Evolutionary conservation across 495 filamentous ascomycete species (phyloP).

Genomic region (Aspergillus mulundensis): DNA sequence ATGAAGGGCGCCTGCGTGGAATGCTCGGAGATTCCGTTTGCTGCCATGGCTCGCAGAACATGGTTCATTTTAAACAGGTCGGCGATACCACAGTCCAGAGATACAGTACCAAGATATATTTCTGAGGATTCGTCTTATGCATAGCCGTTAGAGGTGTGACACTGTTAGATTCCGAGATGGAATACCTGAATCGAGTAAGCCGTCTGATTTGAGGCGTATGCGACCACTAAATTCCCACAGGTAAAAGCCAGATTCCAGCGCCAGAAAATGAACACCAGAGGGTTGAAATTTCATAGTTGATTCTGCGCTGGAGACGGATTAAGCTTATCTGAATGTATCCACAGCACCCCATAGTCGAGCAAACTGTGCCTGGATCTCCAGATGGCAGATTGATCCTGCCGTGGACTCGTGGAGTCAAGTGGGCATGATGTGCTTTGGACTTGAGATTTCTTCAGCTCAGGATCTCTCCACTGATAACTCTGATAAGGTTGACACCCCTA

Average conservation of each 20-base stretch:
- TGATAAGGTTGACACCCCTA: conserved; percentile 24
- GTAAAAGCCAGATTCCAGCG: too few species aligned
- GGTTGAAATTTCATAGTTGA: not conserved
- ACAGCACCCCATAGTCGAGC: conserved; percentile 1
- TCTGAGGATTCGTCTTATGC: not conserved
- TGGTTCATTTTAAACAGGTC: too few species aligned
- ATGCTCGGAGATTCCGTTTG: not conserved
- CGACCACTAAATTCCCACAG: too few species aligned
- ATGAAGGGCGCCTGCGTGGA: conserved; percentile 6
- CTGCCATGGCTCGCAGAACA: not conserved
- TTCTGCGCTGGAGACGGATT: not conserved
- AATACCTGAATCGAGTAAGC: not conserved
- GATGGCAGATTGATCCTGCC: conserved; percentile 15
- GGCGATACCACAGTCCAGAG: not conserved
- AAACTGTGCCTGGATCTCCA: conserved; percentile 1
- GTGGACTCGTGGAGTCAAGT: conserved; percentile 25
- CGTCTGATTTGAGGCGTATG: not conserved
- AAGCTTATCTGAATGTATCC: conserved; percentile 12
- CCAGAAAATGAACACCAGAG: not conserved
- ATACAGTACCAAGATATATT: not conserved
- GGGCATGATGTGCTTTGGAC: conserved; percentile 19
- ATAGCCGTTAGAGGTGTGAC: not conserved
- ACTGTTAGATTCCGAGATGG: not conserved
- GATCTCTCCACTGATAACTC: conserved; percentile 25
- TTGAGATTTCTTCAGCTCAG: conserved; percentile 9